Percentiles rank a stretch among this genome's conserved stretches.
Evolutionary conservation across 352 stramenopile species (phyloP).

Genomic region (Pythium coloratum): DNA sequence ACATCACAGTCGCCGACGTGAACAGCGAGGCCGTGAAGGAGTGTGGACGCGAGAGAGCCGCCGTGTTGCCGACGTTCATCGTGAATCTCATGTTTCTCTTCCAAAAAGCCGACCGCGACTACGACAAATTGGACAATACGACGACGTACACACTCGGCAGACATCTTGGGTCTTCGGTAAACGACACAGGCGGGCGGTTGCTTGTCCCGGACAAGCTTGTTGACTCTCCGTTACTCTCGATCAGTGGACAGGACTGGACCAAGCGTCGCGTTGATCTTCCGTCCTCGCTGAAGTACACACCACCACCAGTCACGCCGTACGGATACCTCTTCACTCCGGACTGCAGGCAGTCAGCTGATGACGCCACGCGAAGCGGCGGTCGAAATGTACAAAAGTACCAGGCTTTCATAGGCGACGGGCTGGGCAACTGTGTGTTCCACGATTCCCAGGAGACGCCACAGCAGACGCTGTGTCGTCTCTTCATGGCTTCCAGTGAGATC

Average conservation of each 20-base stretch:
- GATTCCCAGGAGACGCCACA: conserved; percentile 42
- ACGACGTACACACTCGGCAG: conserved; percentile 33
- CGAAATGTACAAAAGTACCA: conserved; percentile 52
- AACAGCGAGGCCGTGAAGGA: conserved; percentile 25
- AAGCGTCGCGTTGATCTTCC: conserved; percentile 6
- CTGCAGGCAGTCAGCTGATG: conserved; percentile 14
- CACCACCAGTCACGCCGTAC: conserved; percentile 24
- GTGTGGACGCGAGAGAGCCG: conserved; percentile 25
- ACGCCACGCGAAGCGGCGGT: conserved; percentile 29
- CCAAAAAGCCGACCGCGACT: conserved; percentile 39
- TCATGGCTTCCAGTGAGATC: conserved; percentile 33
- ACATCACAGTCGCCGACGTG: conserved; percentile 28
- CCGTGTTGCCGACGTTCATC: conserved; percentile 30
- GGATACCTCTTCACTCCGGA: conserved; percentile 43
- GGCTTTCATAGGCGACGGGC: conserved; percentile 37
- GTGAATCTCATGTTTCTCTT: conserved; percentile 49
- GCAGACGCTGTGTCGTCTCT: conserved; percentile 38
- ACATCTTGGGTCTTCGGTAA: no score
- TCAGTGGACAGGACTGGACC: conserved; percentile 37
- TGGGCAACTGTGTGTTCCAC: conserved; percentile 36
- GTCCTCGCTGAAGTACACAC: no score
- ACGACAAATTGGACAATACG: conserved; percentile 41
- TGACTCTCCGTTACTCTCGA: conserved; percentile 27
- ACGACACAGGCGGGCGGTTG: neutral
- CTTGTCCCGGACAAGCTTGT: conserved; percentile 33